Evolutionary conservation across 2,329 filamentous ascomycete species (phyloP), one percentile per base, ranked within the genome.

Genomic region (Paecilomyces formosus): DNA sequence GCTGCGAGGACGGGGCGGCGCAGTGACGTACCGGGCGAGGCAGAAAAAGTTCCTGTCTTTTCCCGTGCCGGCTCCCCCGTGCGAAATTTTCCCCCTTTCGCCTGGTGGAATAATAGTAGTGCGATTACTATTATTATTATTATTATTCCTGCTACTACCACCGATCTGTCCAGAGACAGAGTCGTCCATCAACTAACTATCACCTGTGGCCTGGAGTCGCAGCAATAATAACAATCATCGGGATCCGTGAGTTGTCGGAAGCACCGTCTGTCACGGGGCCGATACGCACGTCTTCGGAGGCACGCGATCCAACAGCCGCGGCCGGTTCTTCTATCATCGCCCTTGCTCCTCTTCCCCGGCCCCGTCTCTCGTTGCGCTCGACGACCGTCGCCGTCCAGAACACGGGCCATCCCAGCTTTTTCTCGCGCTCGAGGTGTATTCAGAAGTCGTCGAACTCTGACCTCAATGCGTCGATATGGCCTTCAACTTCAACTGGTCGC

Each of bases 401-500:
- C n/a, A 45, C 39, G n/a, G 39, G 39, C 39, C 53, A 49, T 50
- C 45, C 30, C 52, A 45, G 22, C 52, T 39, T 54, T 18, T 51
- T 28, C 31, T 60, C 21, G 12, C 50, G 12, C 5, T 52, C n/a
- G 50, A 24, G 18, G 5, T 28, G 18, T 21, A 52, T 28, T 26
- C 11, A 45, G 50, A 26, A 24, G 50, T 52, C 50, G 3, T 52
- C 26, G 3, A 13, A 28, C 15, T 22, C n/a, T 26, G 66, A 49
- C 22, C 53, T 59, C 51, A 64, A 72, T 72, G 68, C 66, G 53
- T 65, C 62, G 66, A 63, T 77, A 99, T 99, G 94, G 94, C 94
- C 67, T 99, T 99, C 89, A 97, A 97, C 82, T 99, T 99, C 89
- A 97, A 97, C 90, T 99, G 94, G 94, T 96, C 92, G 84, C 94